Percentiles rank a stretch among this genome's conserved stretches.
Conservation (phyloP, 805 yeast genomes). For the Ogataea paraovalis region DNA sequence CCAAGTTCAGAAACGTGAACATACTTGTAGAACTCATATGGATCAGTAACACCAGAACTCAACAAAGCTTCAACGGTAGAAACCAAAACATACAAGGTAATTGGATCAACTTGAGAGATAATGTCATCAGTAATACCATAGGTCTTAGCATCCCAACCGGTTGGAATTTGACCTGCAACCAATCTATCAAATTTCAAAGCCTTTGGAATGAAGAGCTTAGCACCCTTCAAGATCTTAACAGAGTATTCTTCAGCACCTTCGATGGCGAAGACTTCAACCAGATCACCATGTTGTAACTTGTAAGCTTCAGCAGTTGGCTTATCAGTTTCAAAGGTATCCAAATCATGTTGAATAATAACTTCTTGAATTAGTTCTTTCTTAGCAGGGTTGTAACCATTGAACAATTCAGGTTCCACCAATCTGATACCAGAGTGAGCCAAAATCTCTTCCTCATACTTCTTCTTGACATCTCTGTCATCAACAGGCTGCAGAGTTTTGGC, state of each 20-base stretch:
- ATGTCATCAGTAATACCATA: slow-evolving; percentile 96
- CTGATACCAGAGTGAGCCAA: slow-evolving; percentile 95
- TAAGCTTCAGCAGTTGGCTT: slow-evolving; percentile 94
- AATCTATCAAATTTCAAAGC: slow-evolving; percentile 67
- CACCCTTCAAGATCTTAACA: slow-evolving; percentile 89
- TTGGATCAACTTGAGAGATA: slow-evolving; percentile 91
- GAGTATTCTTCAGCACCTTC: slow-evolving; percentile 90
- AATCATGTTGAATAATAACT: slow-evolving; percentile 92
- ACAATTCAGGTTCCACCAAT: slow-evolving; percentile 91
- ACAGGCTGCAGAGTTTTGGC: slow-evolving; percentile 89
- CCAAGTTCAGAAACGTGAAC: slow-evolving; percentile 98
- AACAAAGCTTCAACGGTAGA: slow-evolving; percentile 93
- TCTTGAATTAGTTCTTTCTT: slow-evolving; percentile 93
- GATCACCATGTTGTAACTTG: slow-evolving; percentile 89
- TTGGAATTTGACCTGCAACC: slow-evolving; percentile 93
- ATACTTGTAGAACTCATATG: slow-evolving; percentile 96
- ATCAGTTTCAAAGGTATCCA: slow-evolving; percentile 93
- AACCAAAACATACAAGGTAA: slow-evolving; percentile 88
- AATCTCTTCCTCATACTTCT: slow-evolving; percentile 84
- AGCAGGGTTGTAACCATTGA: slow-evolving; percentile 90
- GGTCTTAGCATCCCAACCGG: slow-evolving; percentile 95
- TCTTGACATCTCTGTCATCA: slow-evolving; percentile 90
- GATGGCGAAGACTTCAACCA: slow-evolving; percentile 86
- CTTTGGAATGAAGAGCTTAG: slow-evolving; percentile 86
- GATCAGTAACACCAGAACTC: slow-evolving; percentile 94